Base-by-base conservation (phyloP, 768 basidiomycete genomes). In the Mycena latifolia region DNA sequence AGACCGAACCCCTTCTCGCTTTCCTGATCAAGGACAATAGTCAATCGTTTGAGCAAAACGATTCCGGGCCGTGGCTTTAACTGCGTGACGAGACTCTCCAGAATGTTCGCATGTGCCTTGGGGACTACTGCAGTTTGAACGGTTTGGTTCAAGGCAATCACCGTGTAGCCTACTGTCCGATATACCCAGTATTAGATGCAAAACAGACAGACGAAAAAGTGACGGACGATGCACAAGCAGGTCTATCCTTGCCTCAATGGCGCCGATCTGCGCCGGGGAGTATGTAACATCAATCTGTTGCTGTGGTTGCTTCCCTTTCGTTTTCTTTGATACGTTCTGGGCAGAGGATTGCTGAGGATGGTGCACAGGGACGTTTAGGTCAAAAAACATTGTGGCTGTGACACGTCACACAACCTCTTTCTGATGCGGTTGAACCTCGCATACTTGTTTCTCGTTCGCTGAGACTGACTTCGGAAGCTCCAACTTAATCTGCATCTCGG, bases 1-100 rank as follows among this genome's bases (percentile, higher is more conserved):
- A 95, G 75, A 31, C 93, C 92, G 71, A 92, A 92, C 1, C 94
- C 92, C 75, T 93, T 94, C 75, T 95, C 92, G 72, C 94, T 94
- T 45, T 90, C 92, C 71, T 93, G 88, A 66, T 94, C 91, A 11
- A 95, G 82, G 14, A 92, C 81, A 54, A 96, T 89, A n/a, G 89
- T 94, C 60, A 96, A 74, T 53, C 94, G 81, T 75, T 92, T 94
- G 55, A 96, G 79, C 63, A 86, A 88, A 3, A 92, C 77, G 33
- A 92, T 77, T 0, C 90, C 89, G 1, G 81, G 74, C 46, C 92
- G 83, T 18, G 83, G 79, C 63, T 85, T 86, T 27, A 93, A 77
- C 62, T 85, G 86, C n/a, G 80, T 75, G n/a, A 93, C 76, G 12
- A 95, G 76, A 6, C 73, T 72, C 41, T 89, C 82, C 24, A 94